phyloP scores from a whole-genome alignment of 202 grass and related monocot genomes.

The Zoysia matrella region DNA sequence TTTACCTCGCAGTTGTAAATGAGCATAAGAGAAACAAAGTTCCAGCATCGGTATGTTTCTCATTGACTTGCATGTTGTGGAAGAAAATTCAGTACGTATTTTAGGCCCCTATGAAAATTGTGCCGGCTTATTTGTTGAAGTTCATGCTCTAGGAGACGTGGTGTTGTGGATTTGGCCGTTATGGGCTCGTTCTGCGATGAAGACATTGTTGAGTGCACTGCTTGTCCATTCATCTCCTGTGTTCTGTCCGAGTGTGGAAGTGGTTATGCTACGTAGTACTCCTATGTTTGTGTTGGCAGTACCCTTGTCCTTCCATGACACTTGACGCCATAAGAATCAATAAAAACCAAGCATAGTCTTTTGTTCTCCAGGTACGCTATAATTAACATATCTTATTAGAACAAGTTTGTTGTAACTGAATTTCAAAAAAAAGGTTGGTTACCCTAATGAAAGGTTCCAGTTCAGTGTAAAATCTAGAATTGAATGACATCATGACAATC shows the following conservation, averaged over 20 bases:
- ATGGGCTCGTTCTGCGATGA: background rate
- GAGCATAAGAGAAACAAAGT: too few relatives aligned
- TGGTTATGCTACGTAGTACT: background rate
- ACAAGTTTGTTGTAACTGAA: background rate
- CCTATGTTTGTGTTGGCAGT: background rate
- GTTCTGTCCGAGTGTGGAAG: constrained; percentile 6
- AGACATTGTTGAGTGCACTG: constrained; percentile 9
- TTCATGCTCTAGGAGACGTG: background rate
- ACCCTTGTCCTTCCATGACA: constrained; percentile 17
- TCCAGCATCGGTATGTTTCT: background rate
- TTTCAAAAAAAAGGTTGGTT: too few relatives aligned
- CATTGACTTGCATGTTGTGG: background rate
- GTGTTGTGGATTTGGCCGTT: background rate
- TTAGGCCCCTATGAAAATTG: background rate
- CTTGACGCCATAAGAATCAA: constrained; percentile 18
- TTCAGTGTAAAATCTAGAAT: background rate
- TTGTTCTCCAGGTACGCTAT: background rate
- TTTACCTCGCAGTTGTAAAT: too few relatives aligned
- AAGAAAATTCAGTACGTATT: background rate
- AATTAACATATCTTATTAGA: background rate
- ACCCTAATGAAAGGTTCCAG: too few relatives aligned
- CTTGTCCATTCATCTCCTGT: constrained; percentile 32
- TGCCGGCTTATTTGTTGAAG: background rate
- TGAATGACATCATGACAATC: background rate
- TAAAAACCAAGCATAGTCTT: background rate